Evolutionary conservation across 495 filamentous ascomycete genomes (phyloP), one percentile per base, ranked within the genome.

Genomic region (Penicillium daleae): DNA sequence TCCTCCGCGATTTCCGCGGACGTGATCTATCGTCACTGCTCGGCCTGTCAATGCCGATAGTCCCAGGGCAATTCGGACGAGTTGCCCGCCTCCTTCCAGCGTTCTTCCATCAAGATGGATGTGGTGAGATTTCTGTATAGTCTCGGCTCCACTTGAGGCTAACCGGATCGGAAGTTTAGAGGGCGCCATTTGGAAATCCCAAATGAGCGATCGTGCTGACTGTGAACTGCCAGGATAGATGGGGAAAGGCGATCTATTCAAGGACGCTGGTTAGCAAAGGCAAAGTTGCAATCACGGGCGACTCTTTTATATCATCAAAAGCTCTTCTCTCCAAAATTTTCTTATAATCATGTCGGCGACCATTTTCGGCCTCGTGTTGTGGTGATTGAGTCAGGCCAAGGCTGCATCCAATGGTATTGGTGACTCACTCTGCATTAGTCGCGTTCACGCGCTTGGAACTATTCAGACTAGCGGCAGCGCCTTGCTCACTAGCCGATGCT

Each of bases 21-120:
- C 87, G 65, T 91, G 68, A 31, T 83, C 76, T 49, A 97, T 87
- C 44, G 80, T 79, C 50, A 96, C 78, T 6, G 91, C 85, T 8
- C 76, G 81, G 6, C 80, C 75, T 8, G 87, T 89, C 6, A 96
- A 78, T 0, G 90, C 85, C 0, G 91, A 86, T 1, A 96, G 74
- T 10, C 83, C 84, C 32, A 90, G 74, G 2, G 90, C 90, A 46
- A 91, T 81, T 49, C 92, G 85, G 31, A 95, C 82, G 1, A 97
- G 78, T 72, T 97, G 92, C 9, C 92, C 92, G 32, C 92, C 92
- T 39, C 92, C 92, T 78, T 96, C 92, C 13, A 93, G 90, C 1
- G 85, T 90, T 48, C 83, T 74, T 35, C 90, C 91, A 63, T 92
- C 89, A 7, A 93, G 73, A 50, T 69, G 68, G 46, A 86, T 56